Base-by-base conservation (phyloP, 331 rosid species). In the Spiraea crenata region DNA sequence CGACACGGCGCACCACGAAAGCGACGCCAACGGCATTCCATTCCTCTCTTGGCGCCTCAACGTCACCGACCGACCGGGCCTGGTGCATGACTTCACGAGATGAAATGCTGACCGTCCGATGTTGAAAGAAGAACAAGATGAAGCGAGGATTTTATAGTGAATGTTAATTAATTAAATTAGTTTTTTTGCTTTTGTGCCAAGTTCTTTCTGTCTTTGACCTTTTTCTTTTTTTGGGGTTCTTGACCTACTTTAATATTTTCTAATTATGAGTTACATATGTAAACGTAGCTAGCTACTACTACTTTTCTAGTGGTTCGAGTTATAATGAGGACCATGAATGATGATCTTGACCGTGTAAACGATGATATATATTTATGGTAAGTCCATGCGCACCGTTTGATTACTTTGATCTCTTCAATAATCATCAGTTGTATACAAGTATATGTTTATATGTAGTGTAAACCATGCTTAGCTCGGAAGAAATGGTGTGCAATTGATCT, bases 21-120 rank as follows among this genome's bases (percentile, higher is more conserved):
- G 56, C 37, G 68, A 80, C 51, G 83, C 84, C 5, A 83, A 45
- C 34, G 90, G 87, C 73, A 86, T 91, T 76, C 87, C 97, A 1
- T 91, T 87, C 71, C 96, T 91, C 20, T 88, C 99, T 0, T 95
- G 99, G 99, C 85, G 98, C 10, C 90, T 95, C 79, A 95, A 91
- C 76, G 92, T 95, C 42, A 76, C 98, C 2, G 99, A 95, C 76
- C 83, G 96, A 75, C 91, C 96, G 0, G 78, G 88, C 83, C 85
- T 93, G n/a, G 92, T 91, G 65, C 99, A 91, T 19, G 96, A 91
- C 84, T 91, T 87, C 65, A 91, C 99, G 1, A 79, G 96, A 95
- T 95, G 80, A 82, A 65, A 42, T 3, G 31, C 31, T 25, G 31
- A 25, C 5, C 46, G 2, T 42, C 7, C 9, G 46, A 42, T 42